Conservation (phyloP, 2,329 filamentous ascomycete species). For the Aureobasidium sp. region DNA sequence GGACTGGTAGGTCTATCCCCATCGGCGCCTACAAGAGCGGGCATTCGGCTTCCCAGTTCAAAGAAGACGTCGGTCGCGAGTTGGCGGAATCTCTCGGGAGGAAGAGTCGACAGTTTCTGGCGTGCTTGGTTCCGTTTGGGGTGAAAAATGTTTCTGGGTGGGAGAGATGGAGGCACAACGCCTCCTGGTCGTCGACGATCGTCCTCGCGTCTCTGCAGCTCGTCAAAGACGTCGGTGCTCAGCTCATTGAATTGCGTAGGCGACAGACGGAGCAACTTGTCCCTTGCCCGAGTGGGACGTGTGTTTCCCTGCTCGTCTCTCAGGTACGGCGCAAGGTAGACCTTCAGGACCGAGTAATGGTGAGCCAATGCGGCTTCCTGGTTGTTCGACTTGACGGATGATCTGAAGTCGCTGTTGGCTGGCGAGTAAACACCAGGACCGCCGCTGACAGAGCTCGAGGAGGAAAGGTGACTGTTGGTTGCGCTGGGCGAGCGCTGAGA, state of each 20-base stretch:
- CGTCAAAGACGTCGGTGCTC: constrained; percentile 95
- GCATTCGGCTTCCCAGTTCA: constrained; percentile 85
- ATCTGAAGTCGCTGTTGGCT: constrained; percentile 39
- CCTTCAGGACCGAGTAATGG: constrained; percentile 74
- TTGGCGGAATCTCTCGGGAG: constrained; percentile 79
- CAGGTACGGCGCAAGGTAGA: constrained; percentile 62
- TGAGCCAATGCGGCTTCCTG: constrained; percentile 64
- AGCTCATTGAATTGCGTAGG: constrained; percentile 93
- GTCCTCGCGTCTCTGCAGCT: constrained; percentile 79
- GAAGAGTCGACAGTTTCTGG: constrained; percentile 86
- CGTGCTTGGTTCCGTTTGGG: constrained; percentile 97
- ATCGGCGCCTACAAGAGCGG: constrained; percentile 65
- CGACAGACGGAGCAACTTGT: constrained; percentile 86
- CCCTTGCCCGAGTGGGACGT: constrained; percentile 80
- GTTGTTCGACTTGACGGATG: constrained; percentile 1
- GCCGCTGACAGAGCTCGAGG: constrained; percentile 81
- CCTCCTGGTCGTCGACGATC: constrained; percentile 41
- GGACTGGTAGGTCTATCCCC: constrained; percentile 64
- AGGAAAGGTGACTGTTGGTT: constrained; percentile 58
- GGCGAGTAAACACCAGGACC: constrained; percentile 60
- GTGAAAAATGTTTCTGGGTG: constrained; percentile 85
- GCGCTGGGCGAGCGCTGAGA: constrained; percentile 22
- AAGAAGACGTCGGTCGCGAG: constrained; percentile 94
- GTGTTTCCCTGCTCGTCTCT: constrained; percentile 69
- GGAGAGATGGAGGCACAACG: constrained; percentile 62